A percentile compares a stretch with the other conserved stretches of the same genome.
phyloP scores from a whole-genome alignment of 2,329 filamentous ascomycete genomes.

The Phaeomoniella chlamydospora region DNA sequence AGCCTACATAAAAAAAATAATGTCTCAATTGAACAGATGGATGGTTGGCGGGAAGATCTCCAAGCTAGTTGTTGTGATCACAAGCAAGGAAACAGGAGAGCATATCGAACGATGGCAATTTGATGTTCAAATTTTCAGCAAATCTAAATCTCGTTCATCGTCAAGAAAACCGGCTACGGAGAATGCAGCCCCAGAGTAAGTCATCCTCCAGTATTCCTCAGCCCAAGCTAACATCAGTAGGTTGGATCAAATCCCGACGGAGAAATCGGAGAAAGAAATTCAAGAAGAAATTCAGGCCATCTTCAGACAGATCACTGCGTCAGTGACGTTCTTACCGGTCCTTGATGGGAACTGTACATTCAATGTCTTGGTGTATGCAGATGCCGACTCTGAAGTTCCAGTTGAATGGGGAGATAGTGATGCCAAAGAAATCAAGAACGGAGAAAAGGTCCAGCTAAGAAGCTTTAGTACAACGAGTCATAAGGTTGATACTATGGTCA shows the following conservation, averaged over 20 bases:
- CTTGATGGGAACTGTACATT: constrained; percentile 92
- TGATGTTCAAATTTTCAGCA: constrained; percentile 56
- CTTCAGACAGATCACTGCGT: constrained; percentile 95
- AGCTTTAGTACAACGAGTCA: constrained; percentile 95
- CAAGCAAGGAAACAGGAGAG: constrained; percentile 91
- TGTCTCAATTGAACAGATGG: constrained; percentile 94
- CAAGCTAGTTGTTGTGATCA: constrained; percentile 92
- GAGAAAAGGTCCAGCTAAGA: constrained; percentile 85
- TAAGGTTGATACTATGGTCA: constrained; percentile 86
- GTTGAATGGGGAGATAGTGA: constrained; percentile 98
- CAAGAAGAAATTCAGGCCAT: constrained; percentile 92
- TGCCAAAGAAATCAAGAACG: constrained; percentile 88
- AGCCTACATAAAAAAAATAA: constrained; percentile 98
- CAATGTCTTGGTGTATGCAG: constrained; percentile 95
- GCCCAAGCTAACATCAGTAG: constrained; percentile 2
- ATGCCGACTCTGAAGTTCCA: constrained; percentile 90
- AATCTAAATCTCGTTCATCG: constrained; percentile 32
- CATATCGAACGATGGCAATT: constrained; percentile 98
- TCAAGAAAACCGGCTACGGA: constrained; percentile 49
- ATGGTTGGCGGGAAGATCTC: constrained; percentile 96
- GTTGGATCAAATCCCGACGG: constrained; percentile 22
- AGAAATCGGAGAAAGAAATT: constrained; percentile 88
- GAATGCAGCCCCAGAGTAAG: constrained; percentile 46
- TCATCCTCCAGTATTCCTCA: constrained; percentile 2
- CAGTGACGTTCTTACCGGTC: constrained; percentile 90